Evolutionary conservation across 2,329 filamentous ascomycete species (phyloP).

Genomic region (Trichoderma koningii): DNA sequence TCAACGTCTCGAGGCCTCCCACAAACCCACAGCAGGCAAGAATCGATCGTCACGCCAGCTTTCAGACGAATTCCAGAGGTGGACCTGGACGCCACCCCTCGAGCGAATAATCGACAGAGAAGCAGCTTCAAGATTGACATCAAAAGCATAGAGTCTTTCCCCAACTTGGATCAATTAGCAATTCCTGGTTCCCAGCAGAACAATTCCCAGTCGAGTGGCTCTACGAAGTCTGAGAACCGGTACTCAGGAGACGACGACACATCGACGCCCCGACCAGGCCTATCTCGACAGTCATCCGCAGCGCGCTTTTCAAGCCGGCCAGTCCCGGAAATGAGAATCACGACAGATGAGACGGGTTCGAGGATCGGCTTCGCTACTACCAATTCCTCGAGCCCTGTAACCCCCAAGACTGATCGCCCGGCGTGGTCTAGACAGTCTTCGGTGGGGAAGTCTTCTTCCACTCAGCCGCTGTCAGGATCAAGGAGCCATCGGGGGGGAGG

Average conservation of each 20-base stretch:
- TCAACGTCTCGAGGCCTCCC: conserved; percentile 32
- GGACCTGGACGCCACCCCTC: not conserved
- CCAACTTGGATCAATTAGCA: conserved; percentile 31
- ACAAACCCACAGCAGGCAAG: conserved; percentile 2
- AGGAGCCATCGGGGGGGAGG: conserved; percentile 57
- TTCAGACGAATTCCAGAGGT: conserved; percentile 27
- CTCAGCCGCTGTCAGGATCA: conserved; percentile 63
- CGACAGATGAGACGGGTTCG: conserved; percentile 60
- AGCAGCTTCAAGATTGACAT: conserved; percentile 21
- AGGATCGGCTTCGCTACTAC: conserved; percentile 68
- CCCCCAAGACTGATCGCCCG: conserved; percentile 42
- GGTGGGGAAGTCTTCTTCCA: conserved; percentile 63
- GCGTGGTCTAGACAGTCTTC: conserved; percentile 50
- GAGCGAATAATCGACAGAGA: conserved; percentile 9
- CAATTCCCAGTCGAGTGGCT: conserved; percentile 33
- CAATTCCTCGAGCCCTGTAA: conserved; percentile 32
- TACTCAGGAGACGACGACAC: conserved; percentile 31
- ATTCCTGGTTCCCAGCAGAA: conserved; percentile 22
- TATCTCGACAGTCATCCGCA: conserved; percentile 56
- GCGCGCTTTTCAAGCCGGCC: conserved; percentile 72
- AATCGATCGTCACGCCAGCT: conserved; percentile 6
- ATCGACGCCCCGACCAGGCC: conserved; percentile 46
- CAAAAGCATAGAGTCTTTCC: conserved; percentile 32
- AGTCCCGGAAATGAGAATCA: conserved; percentile 69
- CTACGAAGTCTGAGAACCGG: conserved; percentile 32